A percentile compares a stretch with the other conserved stretches of the same genome.
phyloP scores from a whole-genome alignment of 306 rosid species.

The Pachyrhizus erosus region DNA sequence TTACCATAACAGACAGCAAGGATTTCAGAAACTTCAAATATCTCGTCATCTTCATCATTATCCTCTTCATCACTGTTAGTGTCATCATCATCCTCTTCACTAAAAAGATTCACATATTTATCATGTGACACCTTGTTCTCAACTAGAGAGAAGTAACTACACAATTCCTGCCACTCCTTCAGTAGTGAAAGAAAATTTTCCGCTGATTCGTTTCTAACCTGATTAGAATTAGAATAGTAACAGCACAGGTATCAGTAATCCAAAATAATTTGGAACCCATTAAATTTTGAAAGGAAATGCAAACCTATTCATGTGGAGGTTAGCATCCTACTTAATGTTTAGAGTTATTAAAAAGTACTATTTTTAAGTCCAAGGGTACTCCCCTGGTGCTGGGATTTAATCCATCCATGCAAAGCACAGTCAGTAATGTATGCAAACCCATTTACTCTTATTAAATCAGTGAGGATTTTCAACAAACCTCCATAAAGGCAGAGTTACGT shows the following conservation, averaged over 20 bases:
- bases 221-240: slow-evolving; percentile 2
- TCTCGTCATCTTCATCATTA: slow-evolving; percentile 41
- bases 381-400: too few relatives aligned
- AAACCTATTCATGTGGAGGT: neutral
- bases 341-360: neutral
- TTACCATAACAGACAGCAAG: slow-evolving; percentile 66
- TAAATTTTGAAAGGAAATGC: neutral
- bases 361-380: too few relatives aligned
- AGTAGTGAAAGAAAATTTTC: slow-evolving; percentile 68
- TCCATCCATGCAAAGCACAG: too few relatives aligned
- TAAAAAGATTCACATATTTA: slow-evolving; percentile 47
- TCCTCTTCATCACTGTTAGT: neutral
- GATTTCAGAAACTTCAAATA: slow-evolving; percentile 66
- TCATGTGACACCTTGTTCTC: slow-evolving; percentile 49
- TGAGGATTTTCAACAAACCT: too few relatives aligned
- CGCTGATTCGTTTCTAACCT: slow-evolving; percentile 87
- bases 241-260: neutral
- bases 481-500: too few relatives aligned
- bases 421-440: too few relatives aligned
- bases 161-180: slow-evolving; percentile 71
- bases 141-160: slow-evolving; percentile 55
- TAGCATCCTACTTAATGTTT: neutral
- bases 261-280: too few relatives aligned
- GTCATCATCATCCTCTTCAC: slow-evolving; percentile 48
- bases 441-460: too few relatives aligned